Evolutionary conservation across 2,329 filamentous ascomycete genomes (phyloP).

Genomic region (Cladorrhinum sp.): DNA sequence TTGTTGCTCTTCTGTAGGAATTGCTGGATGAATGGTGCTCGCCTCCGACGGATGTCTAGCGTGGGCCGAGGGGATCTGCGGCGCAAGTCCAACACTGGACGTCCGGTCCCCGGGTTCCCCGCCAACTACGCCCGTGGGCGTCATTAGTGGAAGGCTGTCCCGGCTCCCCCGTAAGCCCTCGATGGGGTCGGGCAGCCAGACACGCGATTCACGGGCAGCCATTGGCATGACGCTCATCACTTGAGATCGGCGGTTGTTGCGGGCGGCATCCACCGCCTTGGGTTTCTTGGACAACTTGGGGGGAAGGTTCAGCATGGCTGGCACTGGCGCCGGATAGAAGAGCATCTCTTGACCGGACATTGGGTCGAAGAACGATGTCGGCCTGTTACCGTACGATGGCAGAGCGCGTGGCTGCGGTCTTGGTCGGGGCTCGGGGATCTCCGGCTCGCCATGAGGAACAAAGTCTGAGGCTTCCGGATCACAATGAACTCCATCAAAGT

Average conservation of each 20-base stretch:
- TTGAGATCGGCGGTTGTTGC: conserved; percentile 71
- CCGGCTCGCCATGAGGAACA: conserved; percentile 19
- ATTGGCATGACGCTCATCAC: conserved; percentile 61
- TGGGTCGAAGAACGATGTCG: conserved; percentile 60
- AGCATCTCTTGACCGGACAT: conserved; percentile 77
- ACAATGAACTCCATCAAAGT: conserved; percentile 80
- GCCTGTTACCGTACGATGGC: conserved; percentile 33
- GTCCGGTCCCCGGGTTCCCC: conserved; percentile 8
- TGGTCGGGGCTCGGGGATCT: not conserved
- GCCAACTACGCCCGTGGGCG: conserved; percentile 10
- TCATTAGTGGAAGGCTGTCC: conserved; percentile 22
- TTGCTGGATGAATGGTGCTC: conserved; percentile 21
- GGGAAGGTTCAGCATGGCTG: conserved; percentile 87
- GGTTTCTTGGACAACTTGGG: conserved; percentile 78
- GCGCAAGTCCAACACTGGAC: conserved; percentile 5
- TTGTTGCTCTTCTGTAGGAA: conserved; percentile 1
- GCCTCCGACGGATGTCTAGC: conserved; percentile 26
- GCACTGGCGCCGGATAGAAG: conserved; percentile 92
- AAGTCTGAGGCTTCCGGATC: conserved; percentile 45
- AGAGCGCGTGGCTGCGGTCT: conserved; percentile 23
- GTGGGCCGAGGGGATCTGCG: conserved; percentile 18
- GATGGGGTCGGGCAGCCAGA: conserved; percentile 48
- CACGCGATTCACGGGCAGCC: conserved; percentile 34
- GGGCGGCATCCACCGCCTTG: conserved; percentile 48
- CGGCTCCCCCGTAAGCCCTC: conserved; percentile 29